Percentiles rank a stretch among this genome's conserved stretches.
Evolutionary conservation across 805 yeast genomes (phyloP).

Genomic region (Cyberlindnera euphorbiiphila): DNA sequence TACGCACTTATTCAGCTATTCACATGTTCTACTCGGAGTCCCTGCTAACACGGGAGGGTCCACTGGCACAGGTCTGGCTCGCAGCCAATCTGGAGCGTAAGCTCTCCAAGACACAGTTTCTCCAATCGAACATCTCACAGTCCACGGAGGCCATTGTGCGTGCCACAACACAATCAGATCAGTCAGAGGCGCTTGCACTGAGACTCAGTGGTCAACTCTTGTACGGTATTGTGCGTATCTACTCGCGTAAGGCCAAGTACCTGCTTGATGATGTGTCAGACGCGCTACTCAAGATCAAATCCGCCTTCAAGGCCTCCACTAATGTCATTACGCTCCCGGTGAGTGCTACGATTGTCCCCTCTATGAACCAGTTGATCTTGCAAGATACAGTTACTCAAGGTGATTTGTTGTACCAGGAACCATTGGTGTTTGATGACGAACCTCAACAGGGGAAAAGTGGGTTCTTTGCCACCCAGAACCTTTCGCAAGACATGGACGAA

Average conservation of each 20-base stretch:
- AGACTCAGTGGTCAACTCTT: slow-evolving; percentile 82
- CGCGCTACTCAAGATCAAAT: slow-evolving; percentile 64
- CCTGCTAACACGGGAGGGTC: slow-evolving; percentile 67
- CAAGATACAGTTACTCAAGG: slow-evolving; percentile 77
- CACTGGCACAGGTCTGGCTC: slow-evolving; percentile 86
- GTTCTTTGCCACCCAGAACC: slow-evolving; percentile 18
- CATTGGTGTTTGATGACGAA: slow-evolving; percentile 35
- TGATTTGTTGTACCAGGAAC: slow-evolving; percentile 68
- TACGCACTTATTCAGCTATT: not conserved
- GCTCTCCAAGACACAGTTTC: slow-evolving; percentile 64
- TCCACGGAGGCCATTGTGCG: slow-evolving; percentile 63
- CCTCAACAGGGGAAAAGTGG: slow-evolving; percentile 17
- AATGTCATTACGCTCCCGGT: slow-evolving; percentile 54
- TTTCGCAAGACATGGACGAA: slow-evolving; percentile 37
- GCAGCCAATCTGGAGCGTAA: slow-evolving; percentile 86
- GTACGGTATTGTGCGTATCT: slow-evolving; percentile 83
- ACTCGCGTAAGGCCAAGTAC: slow-evolving; percentile 80
- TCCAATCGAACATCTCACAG: slow-evolving; percentile 65
- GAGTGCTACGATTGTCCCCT: slow-evolving; percentile 56
- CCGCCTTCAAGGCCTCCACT: slow-evolving; percentile 49
- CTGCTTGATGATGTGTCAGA: slow-evolving; percentile 80
- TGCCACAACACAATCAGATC: slow-evolving; percentile 28
- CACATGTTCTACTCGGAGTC: slow-evolving; percentile 48
- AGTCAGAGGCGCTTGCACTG: slow-evolving; percentile 61
- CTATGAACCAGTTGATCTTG: slow-evolving; percentile 56